Percentiles rank a stretch among this genome's conserved stretches.
Evolutionary conservation across 2,329 filamentous ascomycete species (phyloP).

Genomic region (Colletotrichum gigasporum): DNA sequence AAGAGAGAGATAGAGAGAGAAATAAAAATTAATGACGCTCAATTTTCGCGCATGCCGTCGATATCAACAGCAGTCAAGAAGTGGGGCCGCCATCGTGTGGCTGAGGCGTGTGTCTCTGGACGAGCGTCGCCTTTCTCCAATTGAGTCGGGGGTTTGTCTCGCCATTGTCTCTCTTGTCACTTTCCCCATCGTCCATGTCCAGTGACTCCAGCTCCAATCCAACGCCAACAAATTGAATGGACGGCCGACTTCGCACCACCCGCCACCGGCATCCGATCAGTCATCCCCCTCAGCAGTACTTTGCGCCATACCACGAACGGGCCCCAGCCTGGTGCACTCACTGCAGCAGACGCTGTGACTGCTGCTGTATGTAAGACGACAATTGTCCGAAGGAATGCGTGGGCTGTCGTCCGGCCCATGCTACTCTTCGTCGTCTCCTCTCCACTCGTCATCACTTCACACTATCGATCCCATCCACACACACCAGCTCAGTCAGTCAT

Average conservation of each 20-base stretch:
- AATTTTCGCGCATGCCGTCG: constrained; percentile 14
- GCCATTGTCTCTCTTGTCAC: not conserved
- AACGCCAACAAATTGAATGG: not conserved
- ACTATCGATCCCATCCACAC: constrained; percentile 2
- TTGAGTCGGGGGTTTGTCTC: constrained; percentile 12
- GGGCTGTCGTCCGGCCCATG: constrained; percentile 2
- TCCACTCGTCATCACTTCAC: constrained; percentile 12
- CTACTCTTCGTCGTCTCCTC: not conserved
- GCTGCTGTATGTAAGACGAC: constrained; percentile 11
- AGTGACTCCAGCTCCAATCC: not conserved
- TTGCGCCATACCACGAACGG: not conserved
- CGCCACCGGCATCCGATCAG: not conserved
- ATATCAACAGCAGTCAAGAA: not conserved
- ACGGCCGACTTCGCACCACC: not conserved
- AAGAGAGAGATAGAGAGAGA: not conserved
- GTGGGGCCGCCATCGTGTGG: constrained; percentile 1
- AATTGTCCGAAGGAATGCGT: constrained; percentile 24
- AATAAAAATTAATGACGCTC: constrained; percentile 6
- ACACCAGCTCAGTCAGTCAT: not conserved
- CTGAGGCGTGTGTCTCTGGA: constrained; percentile 5
- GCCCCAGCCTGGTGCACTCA: not conserved
- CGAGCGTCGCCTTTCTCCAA: constrained; percentile 8
- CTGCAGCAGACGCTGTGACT: not conserved
- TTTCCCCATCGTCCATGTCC: not conserved
- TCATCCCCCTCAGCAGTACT: not conserved